Conservation (phyloP, 2,329 filamentous ascomycete species). For the Pyrenophora graminea region DNA sequence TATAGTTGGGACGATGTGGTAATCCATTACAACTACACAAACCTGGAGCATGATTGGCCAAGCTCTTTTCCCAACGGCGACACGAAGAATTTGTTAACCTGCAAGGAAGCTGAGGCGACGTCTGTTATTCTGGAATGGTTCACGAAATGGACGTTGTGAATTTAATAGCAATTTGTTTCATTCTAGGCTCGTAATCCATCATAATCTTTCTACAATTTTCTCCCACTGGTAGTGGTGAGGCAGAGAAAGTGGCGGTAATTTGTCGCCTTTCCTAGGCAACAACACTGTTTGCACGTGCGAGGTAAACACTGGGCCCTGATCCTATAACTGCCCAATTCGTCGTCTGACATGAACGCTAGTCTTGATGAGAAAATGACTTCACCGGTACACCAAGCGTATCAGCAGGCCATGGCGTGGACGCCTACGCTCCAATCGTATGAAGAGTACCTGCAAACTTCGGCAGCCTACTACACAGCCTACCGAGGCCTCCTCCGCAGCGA, state of each 20-base stretch:
- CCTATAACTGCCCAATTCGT: no score
- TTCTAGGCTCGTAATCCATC: no score
- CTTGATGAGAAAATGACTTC: no score
- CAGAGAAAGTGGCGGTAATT: background rate
- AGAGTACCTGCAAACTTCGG: background rate
- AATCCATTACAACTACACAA: constrained; percentile 47
- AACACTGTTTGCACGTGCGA: background rate
- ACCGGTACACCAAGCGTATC: no score
- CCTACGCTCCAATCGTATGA: background rate
- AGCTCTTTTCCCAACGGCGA: constrained; percentile 38
- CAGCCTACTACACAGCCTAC: constrained; percentile 16
- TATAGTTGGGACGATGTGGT: constrained; percentile 39
- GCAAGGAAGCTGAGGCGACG: constrained; percentile 37
- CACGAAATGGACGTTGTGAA: constrained; percentile 30
- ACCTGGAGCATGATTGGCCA: constrained; percentile 51
- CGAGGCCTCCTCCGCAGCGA: constrained; percentile 1
- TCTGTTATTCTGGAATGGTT: constrained; percentile 41
- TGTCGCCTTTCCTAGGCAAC: background rate
- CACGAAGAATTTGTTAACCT: constrained; percentile 30
- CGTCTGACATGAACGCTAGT: no score
- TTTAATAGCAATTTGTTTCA: no score
- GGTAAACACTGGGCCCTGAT: no score
- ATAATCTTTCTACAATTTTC: no score
- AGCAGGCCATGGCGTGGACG: no score
- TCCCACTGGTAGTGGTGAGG: no score